Percentiles rank a stretch among this genome's conserved stretches.
Conservation (phyloP, 1,284 basidiomycete genomes). For the Papiliotrema fonsecae region DNA sequence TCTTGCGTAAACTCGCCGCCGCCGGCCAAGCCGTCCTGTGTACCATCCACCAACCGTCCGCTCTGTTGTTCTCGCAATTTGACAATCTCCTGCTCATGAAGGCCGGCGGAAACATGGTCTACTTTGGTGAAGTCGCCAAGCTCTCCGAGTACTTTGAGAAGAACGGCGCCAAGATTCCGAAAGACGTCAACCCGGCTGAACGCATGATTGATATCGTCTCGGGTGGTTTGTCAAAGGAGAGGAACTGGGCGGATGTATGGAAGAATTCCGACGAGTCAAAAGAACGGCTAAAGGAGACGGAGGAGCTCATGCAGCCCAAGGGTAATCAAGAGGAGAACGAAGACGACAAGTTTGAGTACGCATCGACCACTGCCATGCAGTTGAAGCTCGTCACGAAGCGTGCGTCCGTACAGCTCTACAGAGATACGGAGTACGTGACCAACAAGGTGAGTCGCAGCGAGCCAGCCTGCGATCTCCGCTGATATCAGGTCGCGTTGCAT, state of each 20-base stretch:
- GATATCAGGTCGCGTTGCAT: conserved; percentile 10
- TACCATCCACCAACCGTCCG: conserved; percentile 39
- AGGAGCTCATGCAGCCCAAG: conserved; percentile 32
- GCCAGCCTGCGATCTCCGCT: background rate
- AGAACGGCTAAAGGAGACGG: conserved; percentile 46
- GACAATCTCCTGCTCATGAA: conserved; percentile 52
- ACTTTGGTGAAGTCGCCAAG: conserved; percentile 50
- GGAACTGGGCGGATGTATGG: conserved; percentile 73
- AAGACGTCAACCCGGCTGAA: conserved; percentile 53
- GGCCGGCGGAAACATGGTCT: conserved; percentile 47
- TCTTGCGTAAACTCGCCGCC: conserved; percentile 64
- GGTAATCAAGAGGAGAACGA: conserved; percentile 7
- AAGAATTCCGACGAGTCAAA: conserved; percentile 49
- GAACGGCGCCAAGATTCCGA: conserved; percentile 45
- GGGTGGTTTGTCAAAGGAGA: conserved; percentile 39
- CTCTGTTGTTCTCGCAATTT: conserved; percentile 42
- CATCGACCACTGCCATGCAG: conserved; percentile 32
- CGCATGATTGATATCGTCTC: conserved; percentile 47
- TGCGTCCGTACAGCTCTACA: conserved; percentile 35
- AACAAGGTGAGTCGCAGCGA: conserved; percentile 41
- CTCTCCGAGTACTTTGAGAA: conserved; percentile 52
- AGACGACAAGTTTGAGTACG: conserved; percentile 36
- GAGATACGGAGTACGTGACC: conserved; percentile 42
- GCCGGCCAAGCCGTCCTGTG: conserved; percentile 56
- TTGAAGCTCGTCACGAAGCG: conserved; percentile 34